phyloP scores from a whole-genome alignment of 2,329 filamentous ascomycete species.

The Fusarium marasasianum region DNA sequence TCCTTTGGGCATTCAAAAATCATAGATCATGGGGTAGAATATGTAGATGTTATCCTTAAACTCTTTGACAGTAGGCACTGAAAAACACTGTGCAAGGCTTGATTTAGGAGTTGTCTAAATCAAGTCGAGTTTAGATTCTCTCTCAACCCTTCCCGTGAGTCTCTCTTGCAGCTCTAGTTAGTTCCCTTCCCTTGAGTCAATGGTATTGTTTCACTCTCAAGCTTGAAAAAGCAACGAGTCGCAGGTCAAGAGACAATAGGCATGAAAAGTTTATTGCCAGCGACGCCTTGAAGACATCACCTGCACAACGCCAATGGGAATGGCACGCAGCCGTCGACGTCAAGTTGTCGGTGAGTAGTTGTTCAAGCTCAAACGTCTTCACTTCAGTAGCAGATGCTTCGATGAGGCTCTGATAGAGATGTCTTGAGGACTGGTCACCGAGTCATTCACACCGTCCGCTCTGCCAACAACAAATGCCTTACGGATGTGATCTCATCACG shows the following conservation, averaged over 20 bases:
- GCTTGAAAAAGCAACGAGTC: conserved; percentile 12
- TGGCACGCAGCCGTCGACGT: conserved; percentile 25
- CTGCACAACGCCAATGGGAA: conserved; percentile 8
- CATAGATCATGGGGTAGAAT: background rate
- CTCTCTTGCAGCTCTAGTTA: background rate
- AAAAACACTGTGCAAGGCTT: conserved; percentile 7
- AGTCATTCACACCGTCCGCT: background rate
- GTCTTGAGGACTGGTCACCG: background rate
- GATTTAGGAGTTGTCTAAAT: background rate
- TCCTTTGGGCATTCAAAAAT: background rate
- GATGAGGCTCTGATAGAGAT: background rate
- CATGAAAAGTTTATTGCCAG: conserved; percentile 18
- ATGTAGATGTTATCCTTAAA: background rate
- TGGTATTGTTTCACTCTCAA: conserved; percentile 8
- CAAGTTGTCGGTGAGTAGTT: conserved; percentile 19
- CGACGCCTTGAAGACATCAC: conserved; percentile 11
- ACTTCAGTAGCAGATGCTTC: background rate
- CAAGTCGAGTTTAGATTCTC: conserved; percentile 11
- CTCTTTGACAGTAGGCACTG: background rate
- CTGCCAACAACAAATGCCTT: conserved; percentile 1
- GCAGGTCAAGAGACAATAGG: conserved; percentile 8
- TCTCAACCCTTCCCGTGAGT: background rate
- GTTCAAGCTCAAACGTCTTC: background rate
- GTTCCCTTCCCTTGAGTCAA: conserved; percentile 12
- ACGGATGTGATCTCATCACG: conserved; percentile 2